Percentiles rank a stretch among this genome's conserved stretches.
Conservation (phyloP, 2,329 filamentous ascomycete genomes). For the Cytospora chrysosperma region DNA sequence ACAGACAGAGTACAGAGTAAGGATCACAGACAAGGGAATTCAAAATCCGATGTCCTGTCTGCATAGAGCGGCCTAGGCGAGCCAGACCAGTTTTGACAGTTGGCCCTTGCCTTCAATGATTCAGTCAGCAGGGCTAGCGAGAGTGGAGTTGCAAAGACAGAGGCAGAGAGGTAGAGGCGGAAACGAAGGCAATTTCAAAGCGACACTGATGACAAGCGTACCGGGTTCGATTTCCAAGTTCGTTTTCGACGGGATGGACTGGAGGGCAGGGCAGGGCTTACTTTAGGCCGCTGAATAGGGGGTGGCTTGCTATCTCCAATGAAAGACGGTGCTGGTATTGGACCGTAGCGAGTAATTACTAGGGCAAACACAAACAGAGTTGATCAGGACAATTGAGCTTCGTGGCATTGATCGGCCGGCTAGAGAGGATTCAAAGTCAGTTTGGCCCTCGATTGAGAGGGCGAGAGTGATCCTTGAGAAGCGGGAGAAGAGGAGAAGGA, state of each 20-base stretch:
- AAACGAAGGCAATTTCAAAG: not conserved
- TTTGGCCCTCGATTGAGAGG: not conserved
- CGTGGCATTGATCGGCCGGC: not conserved
- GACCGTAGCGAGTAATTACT: not conserved
- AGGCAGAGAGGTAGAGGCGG: not conserved
- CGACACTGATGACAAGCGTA: not conserved
- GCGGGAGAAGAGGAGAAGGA: conserved; percentile 1
- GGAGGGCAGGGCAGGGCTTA: not conserved
- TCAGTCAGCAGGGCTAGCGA: not conserved
- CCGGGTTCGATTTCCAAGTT: not conserved
- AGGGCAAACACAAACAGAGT: not conserved
- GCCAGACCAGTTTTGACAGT: not conserved
- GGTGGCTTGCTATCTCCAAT: not conserved
- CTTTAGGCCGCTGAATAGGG: not conserved
- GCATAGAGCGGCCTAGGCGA: not conserved
- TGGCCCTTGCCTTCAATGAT: not conserved
- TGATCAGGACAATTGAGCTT: not conserved
- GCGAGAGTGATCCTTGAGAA: not conserved
- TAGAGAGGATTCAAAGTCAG: not conserved
- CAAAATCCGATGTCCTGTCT: not conserved
- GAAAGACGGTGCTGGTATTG: not conserved
- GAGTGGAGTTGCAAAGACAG: not conserved
- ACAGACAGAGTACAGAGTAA: not conserved
- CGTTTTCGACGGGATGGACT: not conserved
- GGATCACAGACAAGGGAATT: not conserved